Conservation (phyloP, 1,139 yeast species). For the Trichomonascaceae sp. region DNA sequence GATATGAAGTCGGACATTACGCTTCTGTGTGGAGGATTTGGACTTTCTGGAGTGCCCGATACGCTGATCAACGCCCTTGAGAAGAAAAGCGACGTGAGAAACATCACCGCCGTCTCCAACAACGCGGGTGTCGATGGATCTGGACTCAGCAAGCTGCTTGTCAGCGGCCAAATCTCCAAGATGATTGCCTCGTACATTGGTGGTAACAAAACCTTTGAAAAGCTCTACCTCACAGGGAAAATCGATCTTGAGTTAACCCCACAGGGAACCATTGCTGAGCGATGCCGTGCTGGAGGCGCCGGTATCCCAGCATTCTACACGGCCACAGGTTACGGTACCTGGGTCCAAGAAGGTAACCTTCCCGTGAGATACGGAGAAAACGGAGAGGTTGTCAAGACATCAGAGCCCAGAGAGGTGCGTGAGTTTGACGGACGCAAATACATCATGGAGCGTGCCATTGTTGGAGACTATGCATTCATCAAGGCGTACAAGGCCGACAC, state of each 20-base stretch:
- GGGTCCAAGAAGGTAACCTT: constrained; percentile 37
- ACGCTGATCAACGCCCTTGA: constrained; percentile 32
- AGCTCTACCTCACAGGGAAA: constrained; percentile 31
- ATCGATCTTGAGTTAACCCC: constrained; percentile 37
- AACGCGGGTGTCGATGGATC: constrained; percentile 38
- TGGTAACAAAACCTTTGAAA: constrained; percentile 32
- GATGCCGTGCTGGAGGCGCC: constrained; percentile 38
- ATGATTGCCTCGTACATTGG: constrained; percentile 39
- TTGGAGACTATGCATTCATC: constrained; percentile 35
- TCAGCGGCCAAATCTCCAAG: constrained; percentile 33
- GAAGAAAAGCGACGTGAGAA: constrained; percentile 22
- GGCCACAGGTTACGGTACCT: constrained; percentile 39
- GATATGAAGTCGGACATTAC: constrained; percentile 25
- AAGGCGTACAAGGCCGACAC: constrained; percentile 38
- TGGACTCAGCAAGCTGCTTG: constrained; percentile 33
- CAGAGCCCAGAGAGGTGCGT: constrained; percentile 31
- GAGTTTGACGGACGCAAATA: constrained; percentile 33
- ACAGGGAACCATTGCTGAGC: constrained; percentile 39
- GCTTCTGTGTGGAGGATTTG: constrained; percentile 37
- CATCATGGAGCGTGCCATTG: constrained; percentile 32
- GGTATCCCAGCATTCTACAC: constrained; percentile 40
- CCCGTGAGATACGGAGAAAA: constrained; percentile 30
- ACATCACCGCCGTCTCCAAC: constrained; percentile 36
- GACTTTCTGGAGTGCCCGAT: constrained; percentile 37
- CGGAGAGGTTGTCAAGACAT: constrained; percentile 26